phyloP scores from a whole-genome alignment of 1,284 basidiomycete species.

The Ustilago hordei region DNA sequence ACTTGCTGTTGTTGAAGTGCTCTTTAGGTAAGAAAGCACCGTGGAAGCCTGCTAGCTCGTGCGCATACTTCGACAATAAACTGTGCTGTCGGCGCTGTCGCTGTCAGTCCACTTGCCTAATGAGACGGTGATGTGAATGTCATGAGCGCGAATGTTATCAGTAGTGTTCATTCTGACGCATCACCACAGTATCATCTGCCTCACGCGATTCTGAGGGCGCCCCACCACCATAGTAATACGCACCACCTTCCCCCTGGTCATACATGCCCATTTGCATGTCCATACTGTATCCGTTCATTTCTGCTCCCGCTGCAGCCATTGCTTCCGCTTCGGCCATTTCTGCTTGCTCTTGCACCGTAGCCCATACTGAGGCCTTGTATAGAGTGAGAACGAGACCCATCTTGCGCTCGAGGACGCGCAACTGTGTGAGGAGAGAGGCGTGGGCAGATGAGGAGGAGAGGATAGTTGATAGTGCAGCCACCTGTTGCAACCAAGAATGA shows the following conservation, averaged over 20 bases:
- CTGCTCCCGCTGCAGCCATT: constrained; percentile 38
- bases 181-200: constrained; percentile 44
- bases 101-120: background rate
- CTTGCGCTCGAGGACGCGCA: constrained; percentile 88
- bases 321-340: constrained; percentile 71
- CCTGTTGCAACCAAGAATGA: constrained; percentile 11
- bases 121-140: background rate
- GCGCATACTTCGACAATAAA: background rate
- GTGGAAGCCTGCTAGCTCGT: background rate
- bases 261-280: constrained; percentile 29
- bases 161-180: constrained; percentile 42
- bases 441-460: constrained; percentile 75
- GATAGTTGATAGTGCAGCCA: constrained; percentile 69
- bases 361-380: constrained; percentile 96
- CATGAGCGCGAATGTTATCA: constrained; percentile 6
- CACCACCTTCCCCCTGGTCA: constrained; percentile 6
- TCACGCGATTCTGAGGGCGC: constrained; percentile 14
- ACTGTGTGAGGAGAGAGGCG: constrained; percentile 80
- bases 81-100: background rate
- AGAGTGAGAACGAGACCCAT: constrained; percentile 81
- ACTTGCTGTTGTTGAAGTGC: background rate
- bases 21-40: background rate
- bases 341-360: constrained; percentile 87
- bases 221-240: constrained; percentile 18
- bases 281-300: constrained; percentile 23